Percentiles rank a stretch among this genome's conserved stretches.
Evolutionary conservation across 2,329 filamentous ascomycete genomes (phyloP).

Genomic region (Neopestalotiopsis sp.): DNA sequence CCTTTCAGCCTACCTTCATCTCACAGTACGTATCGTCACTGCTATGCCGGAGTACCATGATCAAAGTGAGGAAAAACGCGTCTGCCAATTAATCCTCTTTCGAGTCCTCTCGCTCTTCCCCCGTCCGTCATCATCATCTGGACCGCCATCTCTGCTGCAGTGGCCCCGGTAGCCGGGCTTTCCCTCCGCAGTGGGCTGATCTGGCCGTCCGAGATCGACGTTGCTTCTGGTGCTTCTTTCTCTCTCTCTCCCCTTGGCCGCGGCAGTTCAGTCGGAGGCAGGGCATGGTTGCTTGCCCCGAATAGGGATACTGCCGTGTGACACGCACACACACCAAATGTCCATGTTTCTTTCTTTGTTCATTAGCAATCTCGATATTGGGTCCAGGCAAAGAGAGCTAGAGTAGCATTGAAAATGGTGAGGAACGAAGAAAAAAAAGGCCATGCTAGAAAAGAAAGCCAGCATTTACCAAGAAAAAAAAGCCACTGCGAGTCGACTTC

Average conservation of each 20-base stretch:
- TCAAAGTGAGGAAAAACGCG: neutral
- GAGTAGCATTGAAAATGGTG: neutral
- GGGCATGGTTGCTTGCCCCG: neutral
- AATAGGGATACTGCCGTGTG: slow-evolving; percentile 8
- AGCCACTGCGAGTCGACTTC: slow-evolving; percentile 14
- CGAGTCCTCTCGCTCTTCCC: neutral
- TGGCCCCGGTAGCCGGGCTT: neutral
- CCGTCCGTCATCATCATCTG: neutral
- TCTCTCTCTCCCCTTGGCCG: neutral
- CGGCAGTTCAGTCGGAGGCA: slow-evolving; percentile 16
- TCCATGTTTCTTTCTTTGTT: slow-evolving; percentile 5
- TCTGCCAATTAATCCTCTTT: neutral
- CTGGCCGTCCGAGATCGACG: slow-evolving; percentile 16
- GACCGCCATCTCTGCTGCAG: slow-evolving; percentile 5
- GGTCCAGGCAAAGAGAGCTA: neutral
- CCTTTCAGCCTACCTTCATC: too few relatives aligned
- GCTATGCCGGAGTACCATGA: neutral
- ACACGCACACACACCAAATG: neutral
- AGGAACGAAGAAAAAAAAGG: neutral
- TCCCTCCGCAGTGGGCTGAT: slow-evolving; percentile 5
- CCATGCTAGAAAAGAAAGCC: slow-evolving; percentile 2
- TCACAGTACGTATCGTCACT: too few relatives aligned
- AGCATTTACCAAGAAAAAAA: neutral
- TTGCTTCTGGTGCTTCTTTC: slow-evolving; percentile 10
- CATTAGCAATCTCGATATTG: neutral